Percentiles rank a stretch among this genome's conserved stretches.
Conservation (phyloP, 1,139 yeast species). For the Blastobotrys buckinghamii region DNA sequence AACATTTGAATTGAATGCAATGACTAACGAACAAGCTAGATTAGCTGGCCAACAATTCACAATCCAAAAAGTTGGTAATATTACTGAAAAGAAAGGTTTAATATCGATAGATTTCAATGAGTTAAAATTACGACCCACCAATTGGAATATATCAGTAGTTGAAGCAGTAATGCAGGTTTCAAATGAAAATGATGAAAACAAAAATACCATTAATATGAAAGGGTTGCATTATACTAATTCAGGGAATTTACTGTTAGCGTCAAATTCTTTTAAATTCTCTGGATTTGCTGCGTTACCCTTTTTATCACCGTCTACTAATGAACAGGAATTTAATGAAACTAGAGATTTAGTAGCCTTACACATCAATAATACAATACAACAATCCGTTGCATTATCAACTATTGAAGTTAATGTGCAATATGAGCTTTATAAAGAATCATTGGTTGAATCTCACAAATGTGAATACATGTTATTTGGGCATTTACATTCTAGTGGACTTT, state of each 20-base stretch:
- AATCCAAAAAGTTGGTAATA: slow-evolving; percentile 18
- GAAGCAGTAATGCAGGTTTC: slow-evolving; percentile 19
- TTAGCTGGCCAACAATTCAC: slow-evolving; percentile 1
- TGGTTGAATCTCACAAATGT: slow-evolving; percentile 42
- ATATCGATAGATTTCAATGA: slow-evolving; percentile 19
- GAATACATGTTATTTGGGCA: slow-evolving; percentile 70
- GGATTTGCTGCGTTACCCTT: slow-evolving; percentile 54
- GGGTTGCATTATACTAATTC: slow-evolving; percentile 69
- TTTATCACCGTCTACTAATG: slow-evolving; percentile 28
- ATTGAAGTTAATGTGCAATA: slow-evolving; percentile 1
- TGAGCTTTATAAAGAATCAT: slow-evolving; percentile 52
- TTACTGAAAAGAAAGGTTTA: slow-evolving; percentile 20
- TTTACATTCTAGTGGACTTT: slow-evolving; percentile 51
- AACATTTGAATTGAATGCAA: background rate
- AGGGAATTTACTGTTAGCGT: slow-evolving; percentile 60
- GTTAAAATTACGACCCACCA: slow-evolving; percentile 2
- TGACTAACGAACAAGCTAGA: slow-evolving; percentile 4
- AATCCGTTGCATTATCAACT: background rate
- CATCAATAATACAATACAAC: background rate
- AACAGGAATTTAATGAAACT: slow-evolving; percentile 39
- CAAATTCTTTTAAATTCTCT: slow-evolving; percentile 68
- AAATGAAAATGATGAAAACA: slow-evolving; percentile 19
- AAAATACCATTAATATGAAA: slow-evolving; percentile 38
- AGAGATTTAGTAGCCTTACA: slow-evolving; percentile 32
- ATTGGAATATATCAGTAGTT: slow-evolving; percentile 22